Evolutionary conservation across 2,329 filamentous ascomycete genomes (phyloP), one percentile per base, ranked within the genome.

Genomic region (Beauveria scarabaeidicola): DNA sequence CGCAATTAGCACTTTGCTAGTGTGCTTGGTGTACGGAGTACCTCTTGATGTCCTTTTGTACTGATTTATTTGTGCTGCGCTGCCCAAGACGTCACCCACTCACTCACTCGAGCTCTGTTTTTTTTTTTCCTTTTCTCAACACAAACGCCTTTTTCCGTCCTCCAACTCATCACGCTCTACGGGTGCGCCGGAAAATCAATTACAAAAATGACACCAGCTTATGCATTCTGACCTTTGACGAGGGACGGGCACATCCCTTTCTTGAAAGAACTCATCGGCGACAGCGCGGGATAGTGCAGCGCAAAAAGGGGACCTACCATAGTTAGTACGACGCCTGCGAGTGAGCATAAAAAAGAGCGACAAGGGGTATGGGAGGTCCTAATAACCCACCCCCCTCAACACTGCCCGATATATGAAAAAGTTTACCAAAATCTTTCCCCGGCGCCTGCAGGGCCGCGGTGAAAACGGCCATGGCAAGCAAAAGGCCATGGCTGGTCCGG

Each of bases 401-500:
- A 32, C 17, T 15, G 19, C 43, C 43, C 59, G 23, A 57, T 64
- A 63, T 52, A 73, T 74, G 69, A 73, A 72, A 65, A 73, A 73
- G 63, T 68, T 74, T 56, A 71, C 72, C 52, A 70, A 69, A 60
- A 70, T 74, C 60, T 67, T 74, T 62, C 65, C 70, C 63, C 68
- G 68, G 56, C 68, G 69, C 29, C 67, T 70, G 21, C 64, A 65
- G 54, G 69, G 71, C 46, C 66, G 66, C 7, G 61, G 64, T 27
- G 61, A 53, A 23, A 64, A 67, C 43, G 61, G 27, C 60, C 62
- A 61, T n/a, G 36, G 51, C 38, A 61, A 44, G 32, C 62, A 41
- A 56, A 47, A 57, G 61, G 54, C 57, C 36, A 19, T 58, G 46
- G 46, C 50, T 52, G 52, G 21, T 13, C 60, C 51, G 62, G 59